These are phyloP conservation scores for Lineolata rhizophorae DNA, from an alignment of 495 filamentous ascomycete species.

Conservation along the genomic window DNA sequence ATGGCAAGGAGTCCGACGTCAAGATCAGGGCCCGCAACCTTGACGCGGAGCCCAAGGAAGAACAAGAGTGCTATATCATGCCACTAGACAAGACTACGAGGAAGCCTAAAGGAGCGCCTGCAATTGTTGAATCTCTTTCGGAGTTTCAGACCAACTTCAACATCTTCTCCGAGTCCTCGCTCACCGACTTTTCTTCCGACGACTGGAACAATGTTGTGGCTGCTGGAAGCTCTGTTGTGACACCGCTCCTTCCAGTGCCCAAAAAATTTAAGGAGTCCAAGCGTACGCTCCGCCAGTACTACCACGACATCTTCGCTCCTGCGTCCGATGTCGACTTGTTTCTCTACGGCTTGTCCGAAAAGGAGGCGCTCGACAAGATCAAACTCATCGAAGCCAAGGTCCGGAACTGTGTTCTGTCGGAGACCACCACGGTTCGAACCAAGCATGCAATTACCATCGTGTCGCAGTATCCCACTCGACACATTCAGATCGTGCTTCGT, in stretches of 20 bases:
- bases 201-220: conserved; percentile 63
- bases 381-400: conserved; percentile 49
- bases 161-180: conserved; percentile 47
- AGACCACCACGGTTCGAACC: conserved; percentile 55
- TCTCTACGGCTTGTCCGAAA: conserved; percentile 51
- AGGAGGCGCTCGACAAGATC: conserved; percentile 59
- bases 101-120: conserved; percentile 34
- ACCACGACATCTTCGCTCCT: conserved; percentile 55
- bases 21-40: conserved; percentile 42
- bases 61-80: conserved; percentile 49
- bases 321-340: conserved; percentile 76
- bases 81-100: conserved; percentile 34
- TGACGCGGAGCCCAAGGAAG: conserved; percentile 30
- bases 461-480: conserved; percentile 59
- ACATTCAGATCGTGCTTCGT: conserved; percentile 64
- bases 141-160: conserved; percentile 59
- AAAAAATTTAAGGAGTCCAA: conserved; percentile 38
- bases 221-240: conserved; percentile 56
- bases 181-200: conserved; percentile 38
- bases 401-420: conserved; percentile 47
- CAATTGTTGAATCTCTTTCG: conserved; percentile 36
- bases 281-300: conserved; percentile 45
- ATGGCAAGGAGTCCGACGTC: conserved; percentile 27
- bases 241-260: conserved; percentile 50
- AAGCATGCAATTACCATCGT: conserved; percentile 72